Evolutionary conservation across 2,329 filamentous ascomycete genomes (phyloP), one percentile per base, ranked within the genome.

Genomic region (Podosphaera fusca): DNA sequence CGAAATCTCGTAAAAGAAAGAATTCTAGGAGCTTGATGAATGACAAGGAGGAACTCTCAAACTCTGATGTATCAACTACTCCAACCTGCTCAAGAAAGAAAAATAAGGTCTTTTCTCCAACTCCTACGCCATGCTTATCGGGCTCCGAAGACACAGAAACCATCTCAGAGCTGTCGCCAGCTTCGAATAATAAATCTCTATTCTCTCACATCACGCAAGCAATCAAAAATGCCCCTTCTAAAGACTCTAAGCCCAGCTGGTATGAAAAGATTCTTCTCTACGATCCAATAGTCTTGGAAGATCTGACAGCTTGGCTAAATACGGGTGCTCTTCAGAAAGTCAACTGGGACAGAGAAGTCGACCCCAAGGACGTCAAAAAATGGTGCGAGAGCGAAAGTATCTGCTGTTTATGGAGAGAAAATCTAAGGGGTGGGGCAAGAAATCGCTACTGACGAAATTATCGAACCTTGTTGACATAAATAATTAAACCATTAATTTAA

Each of bases 241-340:
- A 63, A 3, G 72, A 81, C 61, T 60, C 61, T 5, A 67, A 74
- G 2, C 80, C 79, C 12, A 87, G 79, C 1, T 96, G 89, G 86
- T 76, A 94, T 63, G 87, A 96, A 69, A 94, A 88, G 70, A 95
- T 98, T 52, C 73, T 96, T 4, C 79, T 96, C 67, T 96, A 94
- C 67, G 89, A 96, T 64, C 87, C 90, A 0, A 84, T 98, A 49
- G 75, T 92, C 1, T 70, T 95, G 0, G 90, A 96, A 69, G 88
- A 95, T 61, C 72, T 98, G 12, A 78, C 89, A 0, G 70, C 72
- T 0, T 96, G 88, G 85, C 70, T 96, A 14, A 95, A 95, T 63
- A 75, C 75, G 2, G 83, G 83, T 10, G 78, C 80, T 31, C 69
- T 89, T 50, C 75, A 74, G 10, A 72, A 73, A 2, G 75, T 80